Evolutionary conservation across 805 yeast genomes (phyloP).

Genomic region (Starmerella powellii): DNA sequence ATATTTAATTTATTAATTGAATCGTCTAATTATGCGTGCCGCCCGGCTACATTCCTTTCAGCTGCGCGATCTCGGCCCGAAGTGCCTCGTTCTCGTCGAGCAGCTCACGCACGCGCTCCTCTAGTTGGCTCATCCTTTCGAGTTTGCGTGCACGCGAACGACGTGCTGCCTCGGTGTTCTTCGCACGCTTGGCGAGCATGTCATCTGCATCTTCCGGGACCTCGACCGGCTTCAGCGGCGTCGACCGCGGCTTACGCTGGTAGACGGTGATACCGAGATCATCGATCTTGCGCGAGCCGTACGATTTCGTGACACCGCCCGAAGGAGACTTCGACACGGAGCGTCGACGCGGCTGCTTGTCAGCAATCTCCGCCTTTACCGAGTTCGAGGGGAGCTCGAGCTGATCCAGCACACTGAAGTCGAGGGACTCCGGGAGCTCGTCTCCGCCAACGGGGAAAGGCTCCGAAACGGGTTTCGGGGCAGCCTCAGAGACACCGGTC

Average conservation of each 20-base stretch:
- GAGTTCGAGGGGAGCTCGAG: neutral
- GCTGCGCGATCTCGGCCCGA: slow-evolving; percentile 44
- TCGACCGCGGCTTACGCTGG: slow-evolving; percentile 61
- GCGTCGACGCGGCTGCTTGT: too few species aligned
- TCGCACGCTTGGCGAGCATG: slow-evolving; percentile 62
- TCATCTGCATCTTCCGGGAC: slow-evolving; percentile 31
- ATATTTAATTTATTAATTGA: too few species aligned
- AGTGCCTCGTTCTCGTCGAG: slow-evolving; percentile 46
- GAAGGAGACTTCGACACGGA: too few species aligned
- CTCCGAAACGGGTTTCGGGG: neutral
- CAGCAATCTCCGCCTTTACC: too few species aligned
- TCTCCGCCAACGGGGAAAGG: neutral
- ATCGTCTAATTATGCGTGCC: too few species aligned
- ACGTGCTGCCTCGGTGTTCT: slow-evolving; percentile 92
- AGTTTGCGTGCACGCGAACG: slow-evolving; percentile 88
- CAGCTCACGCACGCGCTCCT: slow-evolving; percentile 61
- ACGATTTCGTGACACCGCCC: slow-evolving; percentile 5
- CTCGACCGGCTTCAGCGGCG: slow-evolving; percentile 61
- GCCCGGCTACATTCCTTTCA: slow-evolving; percentile 4
- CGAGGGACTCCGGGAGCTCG: neutral
- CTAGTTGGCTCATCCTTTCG: slow-evolving; percentile 81
- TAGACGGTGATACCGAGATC: slow-evolving; percentile 65
- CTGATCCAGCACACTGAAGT: slow-evolving; percentile 8
- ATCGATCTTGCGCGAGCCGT: slow-evolving; percentile 32
- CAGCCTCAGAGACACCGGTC: too few species aligned